Percentiles rank a stretch among this genome's conserved stretches.
Conservation (phyloP, 176 grass and related monocot species). For the Bolboschoenus planiculmis region DNA sequence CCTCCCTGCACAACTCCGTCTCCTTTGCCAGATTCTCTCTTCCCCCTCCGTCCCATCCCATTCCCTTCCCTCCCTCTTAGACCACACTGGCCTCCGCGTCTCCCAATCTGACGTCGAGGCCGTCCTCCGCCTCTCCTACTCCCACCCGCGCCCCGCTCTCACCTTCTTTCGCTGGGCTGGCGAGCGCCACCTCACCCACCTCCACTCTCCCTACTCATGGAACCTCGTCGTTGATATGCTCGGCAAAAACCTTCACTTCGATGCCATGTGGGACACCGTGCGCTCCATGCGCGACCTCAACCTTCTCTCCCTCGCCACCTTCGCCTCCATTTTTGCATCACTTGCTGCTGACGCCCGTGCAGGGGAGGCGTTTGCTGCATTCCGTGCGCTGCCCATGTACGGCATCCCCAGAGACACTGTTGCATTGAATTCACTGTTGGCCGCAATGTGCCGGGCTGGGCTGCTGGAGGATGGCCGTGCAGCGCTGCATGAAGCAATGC, state of each 20-base stretch:
- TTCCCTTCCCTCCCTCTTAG: constrained; percentile 35
- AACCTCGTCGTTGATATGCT: constrained; percentile 87
- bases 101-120: constrained; percentile 54
- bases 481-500: constrained; percentile 27
- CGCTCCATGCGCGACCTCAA: constrained; percentile 52
- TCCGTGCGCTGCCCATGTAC: constrained; percentile 41
- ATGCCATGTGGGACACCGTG: constrained; percentile 58
- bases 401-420: constrained; percentile 40
- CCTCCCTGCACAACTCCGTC: constrained; percentile 27
- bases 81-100: constrained; percentile 34
- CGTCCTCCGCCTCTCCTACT: constrained; percentile 74
- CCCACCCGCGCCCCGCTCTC: constrained; percentile 40
- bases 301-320: constrained; percentile 67
- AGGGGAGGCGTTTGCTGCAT: constrained; percentile 26
- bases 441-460: constrained; percentile 63
- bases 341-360: constrained; percentile 26
- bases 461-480: constrained; percentile 52
- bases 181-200: constrained; percentile 39
- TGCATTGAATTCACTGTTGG: constrained; percentile 68
- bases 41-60: neutral
- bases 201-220: constrained; percentile 74
- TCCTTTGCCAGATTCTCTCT: constrained; percentile 40
- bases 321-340: constrained; percentile 73
- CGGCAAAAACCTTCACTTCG: constrained; percentile 66
- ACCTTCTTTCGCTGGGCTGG: constrained; percentile 89